phyloP scores from a whole-genome alignment of 2,329 filamentous ascomycete genomes.

The Calonectria pteridis region DNA sequence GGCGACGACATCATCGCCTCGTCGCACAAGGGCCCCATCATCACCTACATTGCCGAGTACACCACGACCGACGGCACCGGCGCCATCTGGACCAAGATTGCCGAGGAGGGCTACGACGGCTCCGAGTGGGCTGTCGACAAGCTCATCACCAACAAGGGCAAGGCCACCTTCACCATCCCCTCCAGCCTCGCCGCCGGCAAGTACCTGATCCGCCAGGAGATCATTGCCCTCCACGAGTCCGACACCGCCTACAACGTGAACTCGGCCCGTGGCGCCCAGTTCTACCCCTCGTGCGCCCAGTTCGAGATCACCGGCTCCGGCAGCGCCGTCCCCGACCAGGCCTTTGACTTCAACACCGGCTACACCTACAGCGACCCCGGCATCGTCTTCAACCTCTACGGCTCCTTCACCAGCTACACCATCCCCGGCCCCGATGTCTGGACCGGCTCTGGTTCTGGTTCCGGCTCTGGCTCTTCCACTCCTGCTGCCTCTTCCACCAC shows the following conservation, averaged over 20 bases:
- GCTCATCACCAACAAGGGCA: slow-evolving; percentile 63
- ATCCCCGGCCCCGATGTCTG: slow-evolving; percentile 53
- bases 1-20: slow-evolving; percentile 65
- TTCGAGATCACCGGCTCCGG: slow-evolving; percentile 67
- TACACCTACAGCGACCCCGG: slow-evolving; percentile 70
- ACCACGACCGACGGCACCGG: slow-evolving; percentile 58
- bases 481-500: background rate
- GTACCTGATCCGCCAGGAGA: slow-evolving; percentile 68
- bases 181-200: slow-evolving; percentile 59
- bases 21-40: slow-evolving; percentile 66
- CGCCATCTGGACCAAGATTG: slow-evolving; percentile 64
- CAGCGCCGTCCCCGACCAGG: slow-evolving; percentile 50
- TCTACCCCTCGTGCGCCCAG: slow-evolving; percentile 71
- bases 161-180: slow-evolving; percentile 62
- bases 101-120: slow-evolving; percentile 52
- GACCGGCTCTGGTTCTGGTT: slow-evolving; percentile 35
- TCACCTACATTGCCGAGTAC: slow-evolving; percentile 64
- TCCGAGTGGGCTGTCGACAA: slow-evolving; percentile 58
- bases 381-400: slow-evolving; percentile 72
- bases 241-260: slow-evolving; percentile 47
- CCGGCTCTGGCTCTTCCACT: slow-evolving; percentile 16
- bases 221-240: slow-evolving; percentile 65
- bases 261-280: slow-evolving; percentile 52
- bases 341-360: slow-evolving; percentile 62
- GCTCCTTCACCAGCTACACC: slow-evolving; percentile 43